These are phyloP conservation scores for Syncephalis plumigaleata DNA, from an alignment of 371 early-diverging fungal genomes.

Conservation along the genomic window DNA sequence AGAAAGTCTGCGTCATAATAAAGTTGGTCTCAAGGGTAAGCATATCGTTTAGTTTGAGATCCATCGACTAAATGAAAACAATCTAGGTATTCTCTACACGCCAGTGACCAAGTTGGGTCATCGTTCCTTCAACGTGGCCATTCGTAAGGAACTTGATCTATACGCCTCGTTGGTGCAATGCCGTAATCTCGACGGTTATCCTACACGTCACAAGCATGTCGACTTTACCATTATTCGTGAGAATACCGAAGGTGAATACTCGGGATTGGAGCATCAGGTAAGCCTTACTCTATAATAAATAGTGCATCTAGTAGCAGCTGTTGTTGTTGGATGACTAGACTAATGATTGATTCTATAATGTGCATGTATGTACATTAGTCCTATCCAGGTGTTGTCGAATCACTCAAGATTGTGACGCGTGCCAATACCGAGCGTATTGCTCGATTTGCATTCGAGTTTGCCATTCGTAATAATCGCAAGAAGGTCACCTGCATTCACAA, in stretches of 20 bases:
- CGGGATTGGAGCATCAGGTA: constrained; percentile 89
- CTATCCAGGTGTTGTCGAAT: constrained; percentile 94
- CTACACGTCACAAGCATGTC: constrained; percentile 73
- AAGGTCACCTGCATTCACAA: constrained; percentile 96
- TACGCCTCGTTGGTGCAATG: constrained; percentile 79
- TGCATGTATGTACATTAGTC: constrained; percentile 36
- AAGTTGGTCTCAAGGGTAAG: constrained; percentile 88
- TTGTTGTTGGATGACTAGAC: not conserved
- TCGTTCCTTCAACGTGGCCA: constrained; percentile 82
- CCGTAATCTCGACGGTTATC: constrained; percentile 66
- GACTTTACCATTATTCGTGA: constrained; percentile 96
- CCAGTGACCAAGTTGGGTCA: constrained; percentile 73
- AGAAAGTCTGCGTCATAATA: constrained; percentile 81
- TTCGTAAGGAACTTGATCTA: constrained; percentile 93
- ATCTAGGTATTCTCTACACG: constrained; percentile 67
- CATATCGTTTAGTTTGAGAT: not conserved
- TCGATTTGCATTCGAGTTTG: constrained; percentile 94
- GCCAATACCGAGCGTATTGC: constrained; percentile 94
- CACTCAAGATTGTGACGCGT: constrained; percentile 87
- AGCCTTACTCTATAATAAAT: not conserved
- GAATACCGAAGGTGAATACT: constrained; percentile 98
- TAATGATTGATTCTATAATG: constrained; percentile 1
- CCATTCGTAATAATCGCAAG: constrained; percentile 87
- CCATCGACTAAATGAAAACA: not conserved
- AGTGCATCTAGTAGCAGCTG: not conserved